Conservation (phyloP, 2,329 filamentous ascomycete genomes). For the Camillea tinctor region DNA sequence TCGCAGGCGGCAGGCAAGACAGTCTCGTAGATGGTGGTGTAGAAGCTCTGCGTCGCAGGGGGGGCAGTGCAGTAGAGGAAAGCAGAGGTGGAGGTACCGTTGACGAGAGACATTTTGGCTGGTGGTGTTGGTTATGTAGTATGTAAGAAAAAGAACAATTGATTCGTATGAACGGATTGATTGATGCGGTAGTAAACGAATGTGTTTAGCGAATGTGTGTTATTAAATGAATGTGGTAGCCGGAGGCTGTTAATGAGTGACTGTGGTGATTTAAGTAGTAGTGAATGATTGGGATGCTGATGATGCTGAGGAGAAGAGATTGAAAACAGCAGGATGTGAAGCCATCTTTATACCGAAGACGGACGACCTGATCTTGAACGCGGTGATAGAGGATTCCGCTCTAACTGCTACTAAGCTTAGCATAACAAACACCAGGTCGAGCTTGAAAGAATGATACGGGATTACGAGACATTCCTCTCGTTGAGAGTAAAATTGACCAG, state of each 20-base stretch:
- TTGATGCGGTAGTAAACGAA: conserved; percentile 8
- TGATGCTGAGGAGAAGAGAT: conserved; percentile 13
- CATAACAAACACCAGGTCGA: conserved; percentile 7
- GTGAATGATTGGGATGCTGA: conserved; percentile 13
- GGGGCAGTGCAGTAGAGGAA: conserved; percentile 32
- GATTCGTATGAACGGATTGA: conserved; percentile 3
- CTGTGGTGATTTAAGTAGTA: conserved; percentile 18
- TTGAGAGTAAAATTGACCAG: background rate
- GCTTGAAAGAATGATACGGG: conserved; percentile 25
- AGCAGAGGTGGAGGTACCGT: conserved; percentile 29
- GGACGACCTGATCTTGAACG: conserved; percentile 26
- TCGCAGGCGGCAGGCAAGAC: conserved; percentile 37
- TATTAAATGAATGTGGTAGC: conserved; percentile 28
- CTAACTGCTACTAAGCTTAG: conserved; percentile 6
- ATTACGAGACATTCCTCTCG: conserved; percentile 31
- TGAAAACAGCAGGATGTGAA: conserved; percentile 6
- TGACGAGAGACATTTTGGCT: conserved; percentile 26
- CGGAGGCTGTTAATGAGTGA: conserved; percentile 28
- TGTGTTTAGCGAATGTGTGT: conserved; percentile 3
- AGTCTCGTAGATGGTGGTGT: conserved; percentile 40
- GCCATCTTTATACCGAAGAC: conserved; percentile 30
- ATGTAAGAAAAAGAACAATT: conserved; percentile 7
- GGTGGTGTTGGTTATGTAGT: background rate
- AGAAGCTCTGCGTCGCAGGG: conserved; percentile 28
- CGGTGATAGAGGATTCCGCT: conserved; percentile 21